These are phyloP conservation scores for Pachysandra terminalis DNA, from an alignment of 164 flowering plant genomes.

Conservation along the genomic window DNA sequence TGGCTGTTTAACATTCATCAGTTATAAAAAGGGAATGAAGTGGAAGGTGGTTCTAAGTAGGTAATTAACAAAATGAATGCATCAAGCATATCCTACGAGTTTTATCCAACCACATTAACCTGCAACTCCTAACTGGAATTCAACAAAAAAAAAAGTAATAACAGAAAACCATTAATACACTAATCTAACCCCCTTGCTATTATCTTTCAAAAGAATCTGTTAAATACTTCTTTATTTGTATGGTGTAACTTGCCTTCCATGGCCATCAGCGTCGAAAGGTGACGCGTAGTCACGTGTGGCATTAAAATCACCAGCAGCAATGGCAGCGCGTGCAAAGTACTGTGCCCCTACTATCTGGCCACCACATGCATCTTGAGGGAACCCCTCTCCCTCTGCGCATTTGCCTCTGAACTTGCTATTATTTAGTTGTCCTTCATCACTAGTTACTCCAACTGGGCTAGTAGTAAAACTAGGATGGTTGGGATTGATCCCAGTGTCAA, in stretches of 20 bases:
- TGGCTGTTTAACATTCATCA: conserved; percentile 35
- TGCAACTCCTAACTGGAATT: too few relatives aligned
- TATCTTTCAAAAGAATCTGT: too few relatives aligned
- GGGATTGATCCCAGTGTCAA: conserved; percentile 61
- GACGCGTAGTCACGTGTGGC: conserved; percentile 46
- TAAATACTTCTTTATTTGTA: too few relatives aligned
- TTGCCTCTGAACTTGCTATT: conserved; percentile 40
- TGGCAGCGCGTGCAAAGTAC: conserved; percentile 46
- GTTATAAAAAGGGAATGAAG: neutral
- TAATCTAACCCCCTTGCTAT: too few relatives aligned
- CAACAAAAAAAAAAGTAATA: neutral
- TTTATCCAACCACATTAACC: too few relatives aligned
- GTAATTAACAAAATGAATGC: neutral
- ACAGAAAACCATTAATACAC: too few relatives aligned
- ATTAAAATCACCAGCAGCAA: conserved; percentile 48
- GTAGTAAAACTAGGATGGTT: conserved; percentile 45
- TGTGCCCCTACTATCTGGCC: conserved; percentile 58
- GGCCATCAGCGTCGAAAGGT: conserved; percentile 66
- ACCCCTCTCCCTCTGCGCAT: conserved; percentile 35
- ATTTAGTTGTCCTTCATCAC: neutral
- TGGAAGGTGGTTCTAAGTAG: neutral
- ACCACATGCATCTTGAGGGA: conserved; percentile 36
- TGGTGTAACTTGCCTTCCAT: conserved; percentile 48
- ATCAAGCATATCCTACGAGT: too few relatives aligned
- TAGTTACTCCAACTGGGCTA: conserved; percentile 1